Evolutionary conservation across 768 basidiomycete genomes (phyloP), one percentile per base, ranked within the genome.

Genomic region (Gautieria morchelliformis): DNA sequence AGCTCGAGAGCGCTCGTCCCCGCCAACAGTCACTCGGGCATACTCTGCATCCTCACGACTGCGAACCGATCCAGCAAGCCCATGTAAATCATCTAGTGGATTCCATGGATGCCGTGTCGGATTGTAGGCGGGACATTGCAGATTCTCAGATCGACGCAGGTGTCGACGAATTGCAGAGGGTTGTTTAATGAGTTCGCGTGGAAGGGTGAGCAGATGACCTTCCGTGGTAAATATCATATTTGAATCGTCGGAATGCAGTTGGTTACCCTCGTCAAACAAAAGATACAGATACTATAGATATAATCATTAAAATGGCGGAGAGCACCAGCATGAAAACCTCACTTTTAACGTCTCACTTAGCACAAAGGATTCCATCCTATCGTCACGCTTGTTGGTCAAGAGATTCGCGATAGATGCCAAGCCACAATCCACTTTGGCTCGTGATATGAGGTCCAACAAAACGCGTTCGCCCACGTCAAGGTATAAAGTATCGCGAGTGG

Each of bases 341-440:
- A 86, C 92, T 78, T 94, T 95, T 48, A 96, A 72, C 0, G 93
- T 93, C 71, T 95, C 94, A 3, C 90, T 93, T 33, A 97, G 75
- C n/a, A 83, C 83, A 68, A 98, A 99, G 5, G 89, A 92, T 69
- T 98, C 96, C 96, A 98, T 98, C 59, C 95, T 81, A 65, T 98
- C 92, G 61, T 94, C 92, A 17, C 80, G 81, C 63, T 82, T 75
- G 62, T 90, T 88, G 32, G 76, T 83, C 42, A 85, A 76, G 2
- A 97, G 77, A 69, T 96, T 88, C 62, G 78, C 75, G 57, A 98
- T 83, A 8, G 89, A 85, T 5, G 87, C 79, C 46, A 98, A 75
- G 1, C 95, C 95, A 67, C 95, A 98, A 11, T 80, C 77, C 4
- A 93, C 91, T 69, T 84, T 89, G 17, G 90, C 76, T 48, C 93